Evolutionary conservation across 2,329 filamentous ascomycete species (phyloP).

Genomic region (Seiridium unicorne): DNA sequence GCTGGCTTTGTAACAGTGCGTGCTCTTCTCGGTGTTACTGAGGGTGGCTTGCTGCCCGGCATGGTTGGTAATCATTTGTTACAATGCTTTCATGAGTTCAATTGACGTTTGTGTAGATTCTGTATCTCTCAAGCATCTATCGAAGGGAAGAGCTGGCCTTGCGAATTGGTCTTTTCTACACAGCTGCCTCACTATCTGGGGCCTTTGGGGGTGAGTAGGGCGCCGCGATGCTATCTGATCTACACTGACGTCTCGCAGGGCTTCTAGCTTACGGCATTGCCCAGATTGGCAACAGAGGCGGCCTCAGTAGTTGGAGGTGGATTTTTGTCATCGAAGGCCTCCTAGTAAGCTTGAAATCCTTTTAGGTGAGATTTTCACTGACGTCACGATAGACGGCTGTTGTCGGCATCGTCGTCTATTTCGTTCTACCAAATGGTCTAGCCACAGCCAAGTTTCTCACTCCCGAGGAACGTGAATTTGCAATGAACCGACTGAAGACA

Average conservation of each 20-base stretch:
- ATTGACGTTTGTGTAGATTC: conserved; percentile 35
- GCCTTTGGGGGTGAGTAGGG: conserved; percentile 53
- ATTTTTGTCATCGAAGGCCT: conserved; percentile 62
- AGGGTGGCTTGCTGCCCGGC: conserved; percentile 65
- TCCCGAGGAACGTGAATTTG: conserved; percentile 48
- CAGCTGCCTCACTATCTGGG: conserved; percentile 62
- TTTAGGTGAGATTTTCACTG: not conserved
- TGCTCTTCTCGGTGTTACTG: conserved; percentile 59
- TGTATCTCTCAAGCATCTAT: conserved; percentile 65
- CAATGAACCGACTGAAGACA: conserved; percentile 40
- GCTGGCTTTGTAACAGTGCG: conserved; percentile 60
- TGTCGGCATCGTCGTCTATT: conserved; percentile 48
- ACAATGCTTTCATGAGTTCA: not conserved
- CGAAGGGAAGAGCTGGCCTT: conserved; percentile 58
- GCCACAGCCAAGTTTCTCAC: conserved; percentile 53
- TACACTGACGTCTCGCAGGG: conserved; percentile 22
- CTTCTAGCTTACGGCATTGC: conserved; percentile 60
- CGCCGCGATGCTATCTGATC: not conserved
- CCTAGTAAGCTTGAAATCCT: conserved; percentile 32
- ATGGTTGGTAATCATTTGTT: conserved; percentile 41
- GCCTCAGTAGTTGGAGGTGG: conserved; percentile 59
- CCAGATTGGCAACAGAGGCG: conserved; percentile 54
- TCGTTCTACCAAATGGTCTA: conserved; percentile 55
- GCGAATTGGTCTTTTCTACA: conserved; percentile 67
- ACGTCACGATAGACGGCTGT: conserved; percentile 45